phyloP scores from a whole-genome alignment of 2,329 filamentous ascomycete genomes.

The Aspergillus brunneoviolaceus region DNA sequence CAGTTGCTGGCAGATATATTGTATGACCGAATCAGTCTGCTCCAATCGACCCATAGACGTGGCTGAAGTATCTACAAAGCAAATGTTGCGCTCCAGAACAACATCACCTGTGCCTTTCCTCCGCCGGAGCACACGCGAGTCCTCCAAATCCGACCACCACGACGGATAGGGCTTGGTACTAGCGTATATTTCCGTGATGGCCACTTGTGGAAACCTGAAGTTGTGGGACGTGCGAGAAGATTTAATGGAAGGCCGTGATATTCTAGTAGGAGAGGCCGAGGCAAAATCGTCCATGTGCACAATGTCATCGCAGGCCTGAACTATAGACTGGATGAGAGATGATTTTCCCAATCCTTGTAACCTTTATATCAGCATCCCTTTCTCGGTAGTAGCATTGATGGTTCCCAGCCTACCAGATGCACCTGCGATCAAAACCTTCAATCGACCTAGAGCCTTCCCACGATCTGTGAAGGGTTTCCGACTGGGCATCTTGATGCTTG shows the following conservation, averaged over 20 bases:
- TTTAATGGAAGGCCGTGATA: constrained; percentile 23
- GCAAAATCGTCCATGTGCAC: constrained; percentile 77
- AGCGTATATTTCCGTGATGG: constrained; percentile 69
- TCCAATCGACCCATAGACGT: constrained; percentile 54
- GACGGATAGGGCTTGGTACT: constrained; percentile 81
- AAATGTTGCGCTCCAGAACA: constrained; percentile 85
- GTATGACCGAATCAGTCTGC: constrained; percentile 59
- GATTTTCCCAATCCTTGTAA: constrained; percentile 77
- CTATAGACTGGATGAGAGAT: constrained; percentile 81
- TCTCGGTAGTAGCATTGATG: background rate
- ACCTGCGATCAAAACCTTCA: constrained; percentile 87
- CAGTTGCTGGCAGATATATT: constrained; percentile 72
- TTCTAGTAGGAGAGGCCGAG: constrained; percentile 16
- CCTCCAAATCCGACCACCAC: constrained; percentile 84
- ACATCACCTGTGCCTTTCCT: constrained; percentile 72
- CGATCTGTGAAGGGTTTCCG: constrained; percentile 85
- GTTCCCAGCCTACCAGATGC: constrained; percentile 60
- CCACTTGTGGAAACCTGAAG: constrained; percentile 14
- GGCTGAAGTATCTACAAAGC: constrained; percentile 81
- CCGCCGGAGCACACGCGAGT: constrained; percentile 58
- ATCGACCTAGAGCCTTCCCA: constrained; percentile 77
- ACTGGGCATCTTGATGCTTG: constrained; percentile 86
- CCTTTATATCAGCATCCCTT: background rate
- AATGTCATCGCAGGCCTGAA: constrained; percentile 84
- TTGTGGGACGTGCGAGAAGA: constrained; percentile 21